These are phyloP conservation scores for Boechera stricta DNA, from an alignment of 345 rosid species.

Conservation along the genomic window DNA sequence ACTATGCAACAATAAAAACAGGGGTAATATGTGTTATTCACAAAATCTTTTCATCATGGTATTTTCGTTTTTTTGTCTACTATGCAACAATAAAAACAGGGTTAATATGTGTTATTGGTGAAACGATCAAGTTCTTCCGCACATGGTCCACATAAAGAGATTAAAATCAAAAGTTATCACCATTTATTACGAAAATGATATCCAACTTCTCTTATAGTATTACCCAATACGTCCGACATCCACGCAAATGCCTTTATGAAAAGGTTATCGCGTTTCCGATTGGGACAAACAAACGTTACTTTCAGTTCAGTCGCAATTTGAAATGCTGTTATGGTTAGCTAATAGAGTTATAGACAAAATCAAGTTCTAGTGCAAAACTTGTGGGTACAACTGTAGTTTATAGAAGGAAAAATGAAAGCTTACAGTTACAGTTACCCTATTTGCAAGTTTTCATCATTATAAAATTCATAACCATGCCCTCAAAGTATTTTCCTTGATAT, in stretches of 20 bases:
- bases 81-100: neutral
- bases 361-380: neutral
- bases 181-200: constrained; percentile 8
- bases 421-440: neutral
- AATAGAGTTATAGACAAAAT: neutral
- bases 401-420: neutral
- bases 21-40: too few species aligned
- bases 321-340: neutral
- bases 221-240: neutral
- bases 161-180: constrained; percentile 13
- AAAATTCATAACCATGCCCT: neutral
- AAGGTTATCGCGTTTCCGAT: constrained; percentile 12
- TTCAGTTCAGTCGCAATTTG: neutral
- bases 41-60: neutral
- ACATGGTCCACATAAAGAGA: constrained; percentile 3
- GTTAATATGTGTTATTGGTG: neutral
- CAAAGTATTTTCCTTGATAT: constrained; percentile 16
- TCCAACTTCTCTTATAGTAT: neutral
- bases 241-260: neutral
- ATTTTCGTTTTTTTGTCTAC: neutral
- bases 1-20: neutral
- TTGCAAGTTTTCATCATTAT: constrained; percentile 4
- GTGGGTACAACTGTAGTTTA: constrained; percentile 6
- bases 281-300: neutral
- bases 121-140: neutral